Percentiles rank a stretch among this genome's conserved stretches.
Evolutionary conservation across 2,329 filamentous ascomycete species (phyloP).

Genomic region (Apiospora koreana): DNA sequence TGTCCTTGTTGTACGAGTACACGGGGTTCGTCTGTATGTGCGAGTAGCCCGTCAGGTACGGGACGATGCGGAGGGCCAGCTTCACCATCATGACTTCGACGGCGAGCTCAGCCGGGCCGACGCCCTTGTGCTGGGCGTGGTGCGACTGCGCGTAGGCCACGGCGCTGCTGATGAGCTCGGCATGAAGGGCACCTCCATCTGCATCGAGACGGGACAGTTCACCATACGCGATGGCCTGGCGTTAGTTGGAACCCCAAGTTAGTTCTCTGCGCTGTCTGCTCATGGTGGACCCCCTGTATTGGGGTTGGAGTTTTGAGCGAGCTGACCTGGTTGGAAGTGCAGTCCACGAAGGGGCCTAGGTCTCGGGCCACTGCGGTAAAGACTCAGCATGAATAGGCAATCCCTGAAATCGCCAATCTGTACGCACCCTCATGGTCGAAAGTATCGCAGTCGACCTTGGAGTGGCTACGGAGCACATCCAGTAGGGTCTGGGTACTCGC

Average conservation of each 20-base stretch:
- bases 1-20: conserved; percentile 49
- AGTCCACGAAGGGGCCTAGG: conserved; percentile 52
- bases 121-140: conserved; percentile 32
- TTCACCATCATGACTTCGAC: conserved; percentile 60
- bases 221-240: conserved; percentile 49
- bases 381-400: background rate
- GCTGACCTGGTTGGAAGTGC: conserved; percentile 54
- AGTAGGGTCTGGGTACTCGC: conserved; percentile 31
- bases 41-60: conserved; percentile 50
- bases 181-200: conserved; percentile 38
- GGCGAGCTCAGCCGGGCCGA: conserved; percentile 48
- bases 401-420: background rate
- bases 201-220: conserved; percentile 40
- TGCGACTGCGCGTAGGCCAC: conserved; percentile 34
- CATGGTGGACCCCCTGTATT: background rate
- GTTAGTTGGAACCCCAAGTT: background rate
- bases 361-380: conserved; percentile 39
- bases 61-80: conserved; percentile 52
- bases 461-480: conserved; percentile 43
- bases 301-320: no score
- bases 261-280: background rate
- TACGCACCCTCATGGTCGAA: conserved; percentile 46
- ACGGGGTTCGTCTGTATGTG: conserved; percentile 64
- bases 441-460: conserved; percentile 53
- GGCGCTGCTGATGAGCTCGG: conserved; percentile 38